Evolutionary conservation across 257 asterid genomes (phyloP), one percentile per base, ranked within the genome.

Genomic region (Lycium barbarum): DNA sequence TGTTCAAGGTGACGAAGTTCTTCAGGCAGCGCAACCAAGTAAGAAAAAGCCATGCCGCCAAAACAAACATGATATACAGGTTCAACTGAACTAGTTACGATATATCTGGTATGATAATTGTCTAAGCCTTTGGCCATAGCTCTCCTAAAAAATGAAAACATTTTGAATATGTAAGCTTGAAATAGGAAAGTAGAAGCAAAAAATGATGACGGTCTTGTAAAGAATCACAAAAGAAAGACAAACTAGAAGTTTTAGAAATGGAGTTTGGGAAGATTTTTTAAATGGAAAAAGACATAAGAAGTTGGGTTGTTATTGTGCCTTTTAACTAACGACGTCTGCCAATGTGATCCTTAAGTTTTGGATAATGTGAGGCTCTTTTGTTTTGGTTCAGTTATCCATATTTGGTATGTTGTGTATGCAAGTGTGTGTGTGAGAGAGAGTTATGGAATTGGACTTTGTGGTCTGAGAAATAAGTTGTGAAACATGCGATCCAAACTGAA

Each of bases 21-120:
- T 81, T 63, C 76, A 0, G 84, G 78, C 1, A 82, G 78, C 22
- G 63, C 84, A 2, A 82, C 7, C 35, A 82, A 18, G 20, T 82
- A 82, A 43, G 84, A 82, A 6, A 82, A 62, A 49, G 84, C 51
- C 78, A 82, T 62, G 11, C 78, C 84, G 51, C 84, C 84, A 45
- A 82, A 82, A 66, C 78, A 82, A 7, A 82, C 35, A 51, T 82
- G 84, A 51, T 82, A 82, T 0, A 82, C 43, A 0, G 78, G 84
- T 33, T 61, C 35, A n/a, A 43, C 63, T 0, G 78, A 63, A 66
- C 22, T 82, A 9, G 78, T 82, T 82, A 20, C 40, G 1, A 82
- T 82, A 9, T 45, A 82, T 43, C 11, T 82, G 2, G 22, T 7
- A 51, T 82, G 84, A 51, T 81, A 81, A 49, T 51, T 81, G 15